Evolutionary conservation across 140 eudicot species (phyloP), one percentile per base, ranked within the genome.

Genomic region (Flaveria floridana): DNA sequence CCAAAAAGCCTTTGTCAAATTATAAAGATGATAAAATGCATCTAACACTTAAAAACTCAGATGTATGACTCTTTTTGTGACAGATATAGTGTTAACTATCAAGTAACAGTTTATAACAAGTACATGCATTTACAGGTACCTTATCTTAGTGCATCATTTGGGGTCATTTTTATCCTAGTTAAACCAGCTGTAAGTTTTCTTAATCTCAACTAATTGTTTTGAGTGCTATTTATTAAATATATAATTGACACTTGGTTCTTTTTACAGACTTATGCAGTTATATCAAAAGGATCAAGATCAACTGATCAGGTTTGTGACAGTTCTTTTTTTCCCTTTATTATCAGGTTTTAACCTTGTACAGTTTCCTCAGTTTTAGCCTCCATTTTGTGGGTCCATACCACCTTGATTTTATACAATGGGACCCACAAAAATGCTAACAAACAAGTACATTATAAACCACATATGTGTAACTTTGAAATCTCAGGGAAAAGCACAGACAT

Each of bases 401-500:
- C 5, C 3, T 13, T 47, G 26, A 26, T 64, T 51, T 75, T 47
- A 65, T 34, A 41, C 20, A 10, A 41, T 37, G 66, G 64, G 52
- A 28, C 52, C 73, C 46, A 20, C 52, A 18, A 63, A 62, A 62
- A 26, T 3, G 64, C n/a, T 9, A 18, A 39, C 15, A 41, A 34
- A 58, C 6, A 56, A 20, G 34, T 20, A 58, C 11, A 58, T 73
- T 30, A 50, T 34, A 19, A 75, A 51, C 2, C 19, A 1, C 57
- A n/a, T 69, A 1, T 59, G 53, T 41, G 25, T 55, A 15, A 53
- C 70, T 71, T 63, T 28, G 30, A 12, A 47, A 64, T 80, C 68
- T 53, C 84, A 93, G 98, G 98, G 98, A 28, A 89, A 89, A 81
- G 86, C 98, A 25, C 97, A 93, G 85, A 96, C 96, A 61, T 89